These are phyloP conservation scores for Huntiella decipiens DNA, from an alignment of 2,329 filamentous ascomycete species.

Conservation along the genomic window DNA sequence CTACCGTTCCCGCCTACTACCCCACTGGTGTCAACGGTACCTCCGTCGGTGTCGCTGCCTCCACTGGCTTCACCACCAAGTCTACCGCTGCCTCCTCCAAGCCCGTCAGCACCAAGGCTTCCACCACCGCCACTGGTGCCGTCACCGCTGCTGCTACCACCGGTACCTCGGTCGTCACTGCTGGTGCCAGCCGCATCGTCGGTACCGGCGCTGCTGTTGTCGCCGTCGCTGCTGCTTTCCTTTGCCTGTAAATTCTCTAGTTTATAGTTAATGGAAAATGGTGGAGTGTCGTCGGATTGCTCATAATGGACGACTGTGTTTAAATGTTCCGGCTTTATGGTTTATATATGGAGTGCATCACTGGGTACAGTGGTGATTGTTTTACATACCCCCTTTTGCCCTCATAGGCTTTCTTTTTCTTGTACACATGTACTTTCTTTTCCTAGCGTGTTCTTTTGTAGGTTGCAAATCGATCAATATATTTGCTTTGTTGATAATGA, in stretches of 20 bases:
- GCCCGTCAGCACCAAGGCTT: neutral
- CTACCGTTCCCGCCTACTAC: neutral
- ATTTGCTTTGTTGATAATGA: neutral
- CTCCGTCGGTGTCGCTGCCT: neutral
- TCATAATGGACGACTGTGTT: neutral
- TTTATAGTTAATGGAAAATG: neutral
- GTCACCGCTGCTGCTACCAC: slow-evolving; percentile 1
- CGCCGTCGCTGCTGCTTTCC: slow-evolving; percentile 9
- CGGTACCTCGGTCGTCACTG: slow-evolving; percentile 3
- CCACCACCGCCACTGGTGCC: neutral
- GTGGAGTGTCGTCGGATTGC: neutral
- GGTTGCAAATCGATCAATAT: too few relatives aligned
- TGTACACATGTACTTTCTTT: neutral
- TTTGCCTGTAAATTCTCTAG: slow-evolving; percentile 8
- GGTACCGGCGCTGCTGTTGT: slow-evolving; percentile 9
- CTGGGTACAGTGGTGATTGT: neutral
- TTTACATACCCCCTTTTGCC: neutral
- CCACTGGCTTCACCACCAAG: neutral
- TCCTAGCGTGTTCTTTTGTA: slow-evolving; percentile 6
- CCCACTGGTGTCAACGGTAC: neutral
- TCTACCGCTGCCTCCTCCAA: neutral
- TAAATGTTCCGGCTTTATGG: neutral
- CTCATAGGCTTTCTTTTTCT: slow-evolving; percentile 1
- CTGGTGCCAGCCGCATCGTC: slow-evolving; percentile 8
- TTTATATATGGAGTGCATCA: neutral